phyloP scores from a whole-genome alignment of 495 filamentous ascomycete genomes.

The Glonium stellatum region DNA sequence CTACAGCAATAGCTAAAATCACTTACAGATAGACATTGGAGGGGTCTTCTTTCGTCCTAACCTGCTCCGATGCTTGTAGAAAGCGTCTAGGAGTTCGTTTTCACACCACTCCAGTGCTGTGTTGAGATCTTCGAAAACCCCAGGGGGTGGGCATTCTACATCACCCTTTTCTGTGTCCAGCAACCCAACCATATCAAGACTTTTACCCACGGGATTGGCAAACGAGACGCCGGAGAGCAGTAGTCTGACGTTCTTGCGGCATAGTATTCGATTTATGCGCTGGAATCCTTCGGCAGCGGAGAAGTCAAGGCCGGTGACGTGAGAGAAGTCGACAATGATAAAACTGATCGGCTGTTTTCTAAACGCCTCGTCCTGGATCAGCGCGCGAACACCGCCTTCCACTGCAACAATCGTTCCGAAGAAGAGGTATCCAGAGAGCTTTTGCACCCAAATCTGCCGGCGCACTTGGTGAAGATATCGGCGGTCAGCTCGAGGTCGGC shows the following conservation, averaged over 20 bases:
- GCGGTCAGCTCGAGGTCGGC: slow-evolving; percentile 82
- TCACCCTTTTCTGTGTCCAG: slow-evolving; percentile 51
- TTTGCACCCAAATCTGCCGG: slow-evolving; percentile 78
- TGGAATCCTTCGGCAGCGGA: slow-evolving; percentile 92
- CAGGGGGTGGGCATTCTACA: slow-evolving; percentile 49
- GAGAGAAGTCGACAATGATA: slow-evolving; percentile 79
- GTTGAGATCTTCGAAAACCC: slow-evolving; percentile 83
- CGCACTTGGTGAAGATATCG: slow-evolving; percentile 79
- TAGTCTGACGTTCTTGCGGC: slow-evolving; percentile 64
- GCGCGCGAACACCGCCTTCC: slow-evolving; percentile 71
- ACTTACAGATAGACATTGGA: slow-evolving; percentile 23
- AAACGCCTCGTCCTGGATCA: slow-evolving; percentile 79
- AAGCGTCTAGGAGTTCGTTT: slow-evolving; percentile 83
- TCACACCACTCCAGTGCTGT: slow-evolving; percentile 89
- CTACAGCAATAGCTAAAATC: neutral
- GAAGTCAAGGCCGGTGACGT: slow-evolving; percentile 90
- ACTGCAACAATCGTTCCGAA: slow-evolving; percentile 95
- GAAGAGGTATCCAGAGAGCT: slow-evolving; percentile 87
- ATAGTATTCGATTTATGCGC: slow-evolving; percentile 76
- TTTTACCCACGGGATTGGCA: slow-evolving; percentile 65
- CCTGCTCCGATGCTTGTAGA: slow-evolving; percentile 34
- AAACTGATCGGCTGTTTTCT: slow-evolving; percentile 70
- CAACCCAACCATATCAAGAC: slow-evolving; percentile 72
- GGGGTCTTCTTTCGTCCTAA: slow-evolving; percentile 15
- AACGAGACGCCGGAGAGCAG: slow-evolving; percentile 73